phyloP scores from a whole-genome alignment of 169 alveolate species.

The Sarcocystis neurona region DNA sequence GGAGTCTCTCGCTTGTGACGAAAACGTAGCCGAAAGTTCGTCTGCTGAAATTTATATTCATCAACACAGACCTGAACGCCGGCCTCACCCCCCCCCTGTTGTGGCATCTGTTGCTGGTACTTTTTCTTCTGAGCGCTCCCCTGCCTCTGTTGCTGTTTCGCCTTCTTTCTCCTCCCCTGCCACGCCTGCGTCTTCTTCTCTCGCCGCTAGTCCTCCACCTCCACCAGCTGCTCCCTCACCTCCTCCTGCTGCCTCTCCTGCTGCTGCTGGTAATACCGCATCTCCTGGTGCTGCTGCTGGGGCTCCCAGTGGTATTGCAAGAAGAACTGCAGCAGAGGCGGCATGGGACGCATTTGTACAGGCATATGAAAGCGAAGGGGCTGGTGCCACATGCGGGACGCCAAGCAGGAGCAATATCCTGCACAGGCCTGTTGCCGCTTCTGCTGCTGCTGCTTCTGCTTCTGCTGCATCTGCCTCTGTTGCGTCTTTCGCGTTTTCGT shows the following conservation, averaged over 20 bases:
- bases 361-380: neutral
- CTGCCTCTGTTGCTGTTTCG: neutral
- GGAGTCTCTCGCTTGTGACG: no score
- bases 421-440: neutral
- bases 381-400: neutral
- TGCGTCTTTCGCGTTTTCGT: neutral
- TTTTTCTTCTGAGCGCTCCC: neutral
- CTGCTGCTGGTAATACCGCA: neutral
- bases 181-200: neutral
- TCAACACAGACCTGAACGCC: no score
- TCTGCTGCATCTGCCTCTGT: neutral
- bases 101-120: neutral
- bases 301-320: neutral
- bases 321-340: neutral
- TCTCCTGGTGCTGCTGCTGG: neutral
- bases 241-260: neutral
- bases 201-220: neutral
- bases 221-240: neutral
- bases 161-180: neutral
- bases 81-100: neutral
- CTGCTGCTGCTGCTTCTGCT: neutral
- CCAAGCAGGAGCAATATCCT: neutral
- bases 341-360: conserved; percentile 30
- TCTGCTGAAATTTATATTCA: no score
- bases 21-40: no score